Evolutionary conservation across 2,329 filamentous ascomycete genomes (phyloP), one percentile per base, ranked within the genome.

Genomic region (Fusarium cicatricum): DNA sequence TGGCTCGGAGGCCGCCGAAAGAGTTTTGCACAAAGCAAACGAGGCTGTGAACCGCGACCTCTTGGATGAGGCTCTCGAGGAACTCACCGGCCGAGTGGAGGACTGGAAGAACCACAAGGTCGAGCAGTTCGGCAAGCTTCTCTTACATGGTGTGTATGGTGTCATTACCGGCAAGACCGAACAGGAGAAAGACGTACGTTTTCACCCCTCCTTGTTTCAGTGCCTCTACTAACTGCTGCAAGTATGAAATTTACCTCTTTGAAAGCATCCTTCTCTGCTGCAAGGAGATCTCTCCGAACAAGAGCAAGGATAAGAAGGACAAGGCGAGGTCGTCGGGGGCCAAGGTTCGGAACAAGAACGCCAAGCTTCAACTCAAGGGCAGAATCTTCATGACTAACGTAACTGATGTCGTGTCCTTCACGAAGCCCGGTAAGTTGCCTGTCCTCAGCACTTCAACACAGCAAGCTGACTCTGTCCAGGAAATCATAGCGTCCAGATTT

Each of bases 381-480:
- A 87, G 95, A 45, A 99, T 99, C 69, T 98, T 97, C 78, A 98
- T 99, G 93, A 92, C 93, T 66, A 99, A 99, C 71, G 94, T 99
- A 49, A 98, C 93, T 33, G 92, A 97, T 73, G 89, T 97, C n/a
- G 81, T 97, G 36, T 93, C 90, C 15, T 81, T 95, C 55, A 87
- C 89, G 43, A 97, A 93, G 74, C 91, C 92, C 75, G 92, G 93
- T 96, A 85, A 71, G 84, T 72, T 53, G 32, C 36, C 54, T 62
- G 33, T 59, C 10, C 2, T 37, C 12, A 8, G 31, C 29, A 36
- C 38, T 31, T 15, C 4, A 23, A 23, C 7, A 23, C 7, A 23
- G 21, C 21, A 23, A 38, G 52, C 74, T 77, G 67, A 79, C 62
- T 34, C 6, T 32, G 10, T 44, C 11, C 68, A 95, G 92, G 92